These are phyloP conservation scores for Wallacemonas rigidus DNA, from an alignment of 208 protist genomes.

Conservation along the genomic window DNA sequence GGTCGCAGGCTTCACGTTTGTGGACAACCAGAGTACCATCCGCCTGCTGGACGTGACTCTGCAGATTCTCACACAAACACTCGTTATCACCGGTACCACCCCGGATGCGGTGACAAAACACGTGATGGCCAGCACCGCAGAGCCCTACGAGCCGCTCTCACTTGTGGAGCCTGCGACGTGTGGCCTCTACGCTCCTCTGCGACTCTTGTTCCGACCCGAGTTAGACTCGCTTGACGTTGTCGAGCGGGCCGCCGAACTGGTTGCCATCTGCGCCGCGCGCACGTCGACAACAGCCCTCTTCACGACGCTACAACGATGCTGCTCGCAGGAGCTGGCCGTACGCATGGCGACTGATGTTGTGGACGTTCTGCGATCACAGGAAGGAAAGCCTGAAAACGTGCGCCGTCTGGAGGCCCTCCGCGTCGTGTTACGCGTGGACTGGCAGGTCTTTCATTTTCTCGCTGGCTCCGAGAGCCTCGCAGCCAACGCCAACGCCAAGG, in stretches of 20 bases:
- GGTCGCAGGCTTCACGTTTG: slow-evolving; percentile 7
- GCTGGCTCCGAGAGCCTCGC: slow-evolving; percentile 6
- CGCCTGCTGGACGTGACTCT: slow-evolving; percentile 8
- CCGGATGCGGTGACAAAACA: background rate
- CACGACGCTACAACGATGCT: background rate
- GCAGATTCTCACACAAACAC: background rate
- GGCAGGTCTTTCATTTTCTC: slow-evolving; percentile 12
- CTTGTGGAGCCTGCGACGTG: slow-evolving; percentile 6
- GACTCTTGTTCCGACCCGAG: background rate
- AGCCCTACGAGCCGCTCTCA: slow-evolving; percentile 2
- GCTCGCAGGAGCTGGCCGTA: background rate
- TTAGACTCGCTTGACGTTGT: slow-evolving; percentile 8
- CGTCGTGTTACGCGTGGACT: slow-evolving; percentile 2
- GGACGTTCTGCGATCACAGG: background rate
- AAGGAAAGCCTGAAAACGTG: background rate
- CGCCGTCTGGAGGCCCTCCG: slow-evolving; percentile 4
- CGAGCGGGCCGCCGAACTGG: slow-evolving; percentile 5
- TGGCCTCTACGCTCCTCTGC: slow-evolving; percentile 6
- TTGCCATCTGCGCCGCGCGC: background rate
- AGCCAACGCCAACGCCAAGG: background rate
- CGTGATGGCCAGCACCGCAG: slow-evolving; percentile 10
- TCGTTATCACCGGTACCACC: slow-evolving; percentile 3
- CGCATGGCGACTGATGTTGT: background rate
- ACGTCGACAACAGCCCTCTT: background rate
- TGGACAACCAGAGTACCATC: slow-evolving; percentile 1